Percentiles rank a stretch among this genome's conserved stretches.
phyloP scores from a whole-genome alignment of 2,329 filamentous ascomycete species.

The Drechslerella coelobrocha region DNA sequence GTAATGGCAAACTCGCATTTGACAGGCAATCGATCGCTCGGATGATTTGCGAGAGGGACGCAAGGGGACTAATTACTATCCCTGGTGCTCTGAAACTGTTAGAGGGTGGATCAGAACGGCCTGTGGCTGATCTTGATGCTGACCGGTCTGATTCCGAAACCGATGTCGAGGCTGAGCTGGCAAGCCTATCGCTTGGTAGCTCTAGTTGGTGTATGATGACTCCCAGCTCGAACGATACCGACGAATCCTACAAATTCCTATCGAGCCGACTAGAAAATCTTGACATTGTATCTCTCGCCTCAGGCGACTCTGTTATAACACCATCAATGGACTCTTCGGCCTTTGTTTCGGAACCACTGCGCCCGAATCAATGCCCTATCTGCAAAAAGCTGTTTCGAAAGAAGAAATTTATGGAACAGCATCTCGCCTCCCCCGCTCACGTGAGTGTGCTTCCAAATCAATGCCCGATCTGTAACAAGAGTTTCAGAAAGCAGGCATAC shows the following conservation, averaged over 20 bases:
- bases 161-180: slow-evolving; percentile 5
- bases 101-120: slow-evolving; percentile 2
- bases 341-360: slow-evolving; percentile 9
- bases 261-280: slow-evolving; percentile 7
- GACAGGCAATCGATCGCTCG: slow-evolving; percentile 1
- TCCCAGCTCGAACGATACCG: background rate
- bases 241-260: slow-evolving; percentile 5
- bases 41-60: slow-evolving; percentile 11
- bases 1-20: background rate
- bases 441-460: slow-evolving; percentile 4
- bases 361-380: slow-evolving; percentile 11
- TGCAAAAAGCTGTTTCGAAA: background rate
- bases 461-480: slow-evolving; percentile 1
- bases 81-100: slow-evolving; percentile 7
- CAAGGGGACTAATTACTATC: slow-evolving; percentile 6
- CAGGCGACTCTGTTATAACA: slow-evolving; percentile 4
- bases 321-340: slow-evolving; percentile 6
- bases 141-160: background rate
- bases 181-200: background rate
- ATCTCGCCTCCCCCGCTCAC: background rate
- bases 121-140: slow-evolving; percentile 4
- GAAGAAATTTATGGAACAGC: background rate
- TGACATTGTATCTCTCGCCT: slow-evolving; percentile 5
- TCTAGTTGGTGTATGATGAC: slow-evolving; percentile 15
- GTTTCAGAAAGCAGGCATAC: background rate